phyloP scores from a whole-genome alignment of 2,329 filamentous ascomycete species.

The Fusarium oligoseptatum region DNA sequence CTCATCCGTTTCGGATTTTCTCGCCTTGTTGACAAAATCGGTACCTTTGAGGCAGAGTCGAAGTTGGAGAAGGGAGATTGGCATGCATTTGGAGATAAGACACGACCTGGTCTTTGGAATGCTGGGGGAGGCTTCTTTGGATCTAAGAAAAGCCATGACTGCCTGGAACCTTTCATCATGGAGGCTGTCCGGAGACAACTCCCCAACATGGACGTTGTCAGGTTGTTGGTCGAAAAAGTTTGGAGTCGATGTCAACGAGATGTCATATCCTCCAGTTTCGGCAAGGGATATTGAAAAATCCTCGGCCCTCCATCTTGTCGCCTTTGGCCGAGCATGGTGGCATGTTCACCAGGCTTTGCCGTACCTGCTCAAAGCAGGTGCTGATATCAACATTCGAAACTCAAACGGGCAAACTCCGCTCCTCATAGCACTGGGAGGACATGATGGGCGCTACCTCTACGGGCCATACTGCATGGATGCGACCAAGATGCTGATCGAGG shows the following conservation, averaged over 20 bases:
- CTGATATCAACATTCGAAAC: slow-evolving; percentile 25
- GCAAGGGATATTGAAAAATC: not conserved
- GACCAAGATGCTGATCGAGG: slow-evolving; percentile 31
- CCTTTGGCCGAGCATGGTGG: slow-evolving; percentile 37
- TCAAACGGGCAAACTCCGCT: slow-evolving; percentile 30
- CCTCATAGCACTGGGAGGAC: slow-evolving; percentile 24
- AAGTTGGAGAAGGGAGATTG: slow-evolving; percentile 28
- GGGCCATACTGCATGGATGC: slow-evolving; percentile 31
- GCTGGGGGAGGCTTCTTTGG: slow-evolving; percentile 1
- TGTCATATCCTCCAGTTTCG: not conserved
- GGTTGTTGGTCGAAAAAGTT: slow-evolving; percentile 51
- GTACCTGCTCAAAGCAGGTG: slow-evolving; percentile 37
- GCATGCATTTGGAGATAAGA: slow-evolving; percentile 35
- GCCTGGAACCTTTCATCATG: slow-evolving; percentile 38
- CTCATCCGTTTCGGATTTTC: slow-evolving; percentile 37
- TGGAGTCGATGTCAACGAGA: slow-evolving; percentile 49
- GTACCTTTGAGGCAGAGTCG: slow-evolving; percentile 16
- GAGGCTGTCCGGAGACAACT: slow-evolving; percentile 47
- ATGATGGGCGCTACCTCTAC: not conserved
- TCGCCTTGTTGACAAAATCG: slow-evolving; percentile 36
- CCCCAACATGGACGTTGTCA: slow-evolving; percentile 53
- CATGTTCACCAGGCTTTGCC: slow-evolving; percentile 40
- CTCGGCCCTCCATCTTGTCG: slow-evolving; percentile 30
- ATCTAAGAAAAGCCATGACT: not conserved
- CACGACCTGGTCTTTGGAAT: slow-evolving; percentile 35